A percentile compares a stretch with the other conserved stretches of the same genome.
Evolutionary conservation across 2,329 filamentous ascomycete genomes (phyloP).

Genomic region (Aspergillus bombycis): DNA sequence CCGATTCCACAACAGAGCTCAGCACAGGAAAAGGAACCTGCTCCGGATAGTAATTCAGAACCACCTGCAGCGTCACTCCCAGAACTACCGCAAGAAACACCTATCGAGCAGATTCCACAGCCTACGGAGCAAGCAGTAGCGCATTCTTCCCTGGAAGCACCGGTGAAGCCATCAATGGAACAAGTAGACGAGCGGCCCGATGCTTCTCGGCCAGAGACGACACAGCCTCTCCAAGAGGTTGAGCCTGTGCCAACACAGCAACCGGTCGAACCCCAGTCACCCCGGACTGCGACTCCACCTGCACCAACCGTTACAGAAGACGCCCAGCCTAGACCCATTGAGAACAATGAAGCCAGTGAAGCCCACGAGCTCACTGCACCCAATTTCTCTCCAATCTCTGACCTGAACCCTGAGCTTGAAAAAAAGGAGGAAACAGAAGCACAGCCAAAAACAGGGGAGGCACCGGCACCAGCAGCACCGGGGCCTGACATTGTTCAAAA

Average conservation of each 20-base stretch:
- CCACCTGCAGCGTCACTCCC: conserved; percentile 10
- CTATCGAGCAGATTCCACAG: not conserved
- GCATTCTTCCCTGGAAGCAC: not conserved
- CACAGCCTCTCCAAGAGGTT: not conserved
- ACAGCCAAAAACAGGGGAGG: not conserved
- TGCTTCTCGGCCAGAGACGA: not conserved
- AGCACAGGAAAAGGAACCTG: conserved; percentile 6
- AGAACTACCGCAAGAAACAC: not conserved
- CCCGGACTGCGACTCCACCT: not conserved
- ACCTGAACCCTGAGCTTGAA: not conserved
- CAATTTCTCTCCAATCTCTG: not conserved
- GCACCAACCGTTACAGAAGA: not conserved
- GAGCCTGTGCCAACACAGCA: not conserved
- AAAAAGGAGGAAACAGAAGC: not conserved
- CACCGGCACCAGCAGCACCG: not conserved
- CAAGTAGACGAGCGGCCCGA: not conserved
- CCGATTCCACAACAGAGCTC: not conserved
- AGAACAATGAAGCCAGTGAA: not conserved
- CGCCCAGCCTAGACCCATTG: not conserved
- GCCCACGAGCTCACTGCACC: not conserved
- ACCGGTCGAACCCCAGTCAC: not conserved
- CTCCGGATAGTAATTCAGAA: not conserved
- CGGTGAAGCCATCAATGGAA: conserved; percentile 4
- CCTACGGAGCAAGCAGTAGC: conserved; percentile 3
- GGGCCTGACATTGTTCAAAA: not conserved